Evolutionary conservation across 176 grass and related monocot genomes (phyloP), one percentile per base, ranked within the genome.

Genomic region (Alopecurus myosuroides): DNA sequence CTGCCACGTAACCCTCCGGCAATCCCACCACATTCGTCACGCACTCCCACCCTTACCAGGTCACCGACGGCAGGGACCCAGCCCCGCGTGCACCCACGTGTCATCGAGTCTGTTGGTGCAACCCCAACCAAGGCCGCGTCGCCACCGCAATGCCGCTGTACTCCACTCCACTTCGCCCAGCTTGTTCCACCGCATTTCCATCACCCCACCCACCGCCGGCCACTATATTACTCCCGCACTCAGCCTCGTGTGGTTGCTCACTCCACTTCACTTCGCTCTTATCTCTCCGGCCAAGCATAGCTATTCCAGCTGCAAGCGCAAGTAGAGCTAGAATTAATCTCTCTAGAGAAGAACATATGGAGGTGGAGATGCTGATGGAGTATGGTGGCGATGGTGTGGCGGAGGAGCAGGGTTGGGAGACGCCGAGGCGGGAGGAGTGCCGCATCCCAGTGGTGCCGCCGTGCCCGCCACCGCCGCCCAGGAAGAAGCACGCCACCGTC

Each of bases 341-440:
- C 9, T 25, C 22, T 57, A 25, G 9, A 29, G 46, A 41, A 41
- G 73, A 5, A 31, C 37, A 17, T 19, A 90, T 60, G 81, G 86
- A 81, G 51, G 61, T n/a, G 7, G 70, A 79, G 60, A 56, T 30
- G 55, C 20, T 23, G 67, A 40, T 11, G 33, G 70, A 74, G 45
- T 31, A 51, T 30, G 68, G 37, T 0, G 11, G 68, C 35, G 65
- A 39, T 1, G 37, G 36, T 12, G 12, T 10, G 66, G 33, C 9
- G 80, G 86, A 34, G 58, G 35, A 84, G 88, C 81, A 85, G 28
- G 91, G 91, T 31, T 93, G 91, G 83, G 84, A 96, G 84, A 93
- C 88, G 58, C 90, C 91, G 45, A 87, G 81, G 88, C 83, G 94
- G 26, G 77, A 86, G 53, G 94, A 88, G 34, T 94, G 84, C 88